Percentiles rank a stretch among this genome's conserved stretches.
phyloP scores from a whole-genome alignment of 108 stramenopile genomes.

The Cyclotella sp. region DNA sequence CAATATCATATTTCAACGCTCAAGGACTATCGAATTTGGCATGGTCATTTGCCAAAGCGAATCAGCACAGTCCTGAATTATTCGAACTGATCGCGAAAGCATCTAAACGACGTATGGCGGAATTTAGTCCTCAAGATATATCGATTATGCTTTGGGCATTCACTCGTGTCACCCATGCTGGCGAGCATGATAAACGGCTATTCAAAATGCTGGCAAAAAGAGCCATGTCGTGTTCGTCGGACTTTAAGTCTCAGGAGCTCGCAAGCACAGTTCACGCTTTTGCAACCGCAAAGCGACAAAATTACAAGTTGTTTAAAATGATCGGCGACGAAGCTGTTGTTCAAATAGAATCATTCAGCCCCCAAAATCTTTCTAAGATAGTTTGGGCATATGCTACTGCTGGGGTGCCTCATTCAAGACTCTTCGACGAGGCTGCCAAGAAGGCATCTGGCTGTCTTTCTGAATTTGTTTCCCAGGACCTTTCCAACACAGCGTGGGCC shows the following conservation, averaged over 20 bases:
- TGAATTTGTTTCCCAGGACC: too few relatives aligned
- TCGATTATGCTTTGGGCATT: conserved; percentile 7
- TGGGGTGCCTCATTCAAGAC: too few relatives aligned
- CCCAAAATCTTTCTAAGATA: too few relatives aligned
- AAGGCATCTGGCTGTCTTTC: too few relatives aligned
- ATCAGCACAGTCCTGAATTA: background rate
- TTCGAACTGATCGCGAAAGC: background rate
- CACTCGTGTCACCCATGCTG: conserved; percentile 6
- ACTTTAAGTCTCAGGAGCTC: background rate
- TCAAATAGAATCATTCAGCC: too few relatives aligned
- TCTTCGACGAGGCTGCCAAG: too few relatives aligned
- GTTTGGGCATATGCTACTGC: too few relatives aligned
- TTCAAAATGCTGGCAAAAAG: background rate
- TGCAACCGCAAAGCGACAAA: background rate
- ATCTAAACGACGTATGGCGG: background rate
- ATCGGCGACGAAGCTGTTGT: too few relatives aligned
- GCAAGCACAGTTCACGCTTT: background rate
- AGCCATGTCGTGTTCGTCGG: background rate
- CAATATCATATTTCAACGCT: background rate
- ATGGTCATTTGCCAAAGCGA: conserved; percentile 8
- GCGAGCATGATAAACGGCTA: background rate
- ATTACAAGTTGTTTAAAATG: background rate
- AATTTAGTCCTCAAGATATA: conserved; percentile 8
- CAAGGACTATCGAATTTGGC: conserved; percentile 5
- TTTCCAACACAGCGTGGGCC: too few relatives aligned